Evolutionary conservation across 1,284 basidiomycete genomes (phyloP).

Genomic region (Cutaneotrichosporon cyanovorans): DNA sequence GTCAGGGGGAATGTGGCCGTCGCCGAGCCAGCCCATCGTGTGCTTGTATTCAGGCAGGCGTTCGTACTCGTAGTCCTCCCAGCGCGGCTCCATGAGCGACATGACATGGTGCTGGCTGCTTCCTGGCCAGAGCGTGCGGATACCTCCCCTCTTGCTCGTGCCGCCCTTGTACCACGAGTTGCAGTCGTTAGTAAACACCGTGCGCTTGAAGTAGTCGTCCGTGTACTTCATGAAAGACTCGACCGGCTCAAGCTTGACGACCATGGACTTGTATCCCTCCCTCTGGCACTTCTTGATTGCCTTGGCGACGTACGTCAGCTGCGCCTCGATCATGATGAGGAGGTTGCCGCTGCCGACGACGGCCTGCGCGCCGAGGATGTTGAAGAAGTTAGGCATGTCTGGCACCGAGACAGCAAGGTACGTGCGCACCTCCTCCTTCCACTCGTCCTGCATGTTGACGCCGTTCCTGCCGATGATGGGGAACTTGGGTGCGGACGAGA

Average conservation of each 20-base stretch:
- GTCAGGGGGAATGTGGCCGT: slow-evolving; percentile 8
- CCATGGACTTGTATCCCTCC: slow-evolving; percentile 18
- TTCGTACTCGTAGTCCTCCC: slow-evolving; percentile 31
- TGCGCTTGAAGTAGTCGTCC: slow-evolving; percentile 24
- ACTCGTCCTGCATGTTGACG: slow-evolving; percentile 30
- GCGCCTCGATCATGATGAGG: slow-evolving; percentile 18
- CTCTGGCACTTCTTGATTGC: slow-evolving; percentile 8
- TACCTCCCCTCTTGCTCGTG: background rate
- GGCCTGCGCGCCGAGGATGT: slow-evolving; percentile 7
- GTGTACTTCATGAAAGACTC: slow-evolving; percentile 29
- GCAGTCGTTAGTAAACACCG: slow-evolving; percentile 25
- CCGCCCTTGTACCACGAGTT: slow-evolving; percentile 26
- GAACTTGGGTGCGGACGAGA: slow-evolving; percentile 25
- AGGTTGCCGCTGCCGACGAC: slow-evolving; percentile 9
- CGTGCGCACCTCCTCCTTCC: slow-evolving; percentile 24
- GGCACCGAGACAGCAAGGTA: slow-evolving; percentile 29
- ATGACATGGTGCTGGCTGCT: slow-evolving; percentile 16
- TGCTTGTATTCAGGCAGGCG: slow-evolving; percentile 5
- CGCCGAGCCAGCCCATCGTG: slow-evolving; percentile 13
- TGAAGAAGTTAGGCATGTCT: slow-evolving; percentile 30
- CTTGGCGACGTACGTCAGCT: slow-evolving; percentile 15
- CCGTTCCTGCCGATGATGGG: slow-evolving; percentile 23
- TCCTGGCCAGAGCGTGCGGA: slow-evolving; percentile 22
- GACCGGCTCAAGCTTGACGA: slow-evolving; percentile 22
- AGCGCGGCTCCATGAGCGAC: slow-evolving; percentile 27